Base-by-base conservation (phyloP, 1,139 yeast species). In the Candida sanyaensis region DNA sequence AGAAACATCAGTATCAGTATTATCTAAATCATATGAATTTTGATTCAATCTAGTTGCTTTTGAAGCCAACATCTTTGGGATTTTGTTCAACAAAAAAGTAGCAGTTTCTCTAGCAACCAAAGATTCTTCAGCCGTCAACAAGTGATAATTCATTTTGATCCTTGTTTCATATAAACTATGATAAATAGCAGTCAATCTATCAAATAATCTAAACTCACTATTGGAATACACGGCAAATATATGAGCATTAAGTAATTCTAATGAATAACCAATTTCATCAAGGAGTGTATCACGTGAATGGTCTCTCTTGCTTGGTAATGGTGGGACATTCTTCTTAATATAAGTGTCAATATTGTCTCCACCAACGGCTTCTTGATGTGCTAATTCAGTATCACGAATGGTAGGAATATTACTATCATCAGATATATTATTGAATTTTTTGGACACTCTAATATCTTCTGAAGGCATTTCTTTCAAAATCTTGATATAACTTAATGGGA, bases 191-290 rank as follows among this genome's bases (percentile, higher is more conserved):
- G 76, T 66, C 55, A 86, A 71, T 55, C 80, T 83, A 51, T 75
- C 73, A 65, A 80, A 84, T 44, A 85, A 73, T 37, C 78, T 70
- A 52, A 83, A 84, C 59, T 86, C 89, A 41, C 88, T 88, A 56
- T 81, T 79, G 0, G 92, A 80, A 64, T 86, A 86, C 59, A 86
- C 74, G 1, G 89, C 83, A 66, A 79, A 86, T 44, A 86, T 78
- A 58, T 86, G 88, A 5, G 86, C 75, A 11, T 82, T 75, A 47
- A 87, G 66, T 45, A 83, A 75, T 28, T 78, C 75, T 55, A 86
- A 65, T 2, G 86, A 77, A 28, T 84, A 77, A 30, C 73, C 75
- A 50, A 85, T 75, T 61, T 86, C 93, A 43, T 77, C 80, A 8
- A 77, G 61, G 48, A 86, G 63, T 42, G 59, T 56, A 32, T 73